phyloP scores from a whole-genome alignment of 768 basidiomycete species.

The Boletus vermiculosoides region DNA sequence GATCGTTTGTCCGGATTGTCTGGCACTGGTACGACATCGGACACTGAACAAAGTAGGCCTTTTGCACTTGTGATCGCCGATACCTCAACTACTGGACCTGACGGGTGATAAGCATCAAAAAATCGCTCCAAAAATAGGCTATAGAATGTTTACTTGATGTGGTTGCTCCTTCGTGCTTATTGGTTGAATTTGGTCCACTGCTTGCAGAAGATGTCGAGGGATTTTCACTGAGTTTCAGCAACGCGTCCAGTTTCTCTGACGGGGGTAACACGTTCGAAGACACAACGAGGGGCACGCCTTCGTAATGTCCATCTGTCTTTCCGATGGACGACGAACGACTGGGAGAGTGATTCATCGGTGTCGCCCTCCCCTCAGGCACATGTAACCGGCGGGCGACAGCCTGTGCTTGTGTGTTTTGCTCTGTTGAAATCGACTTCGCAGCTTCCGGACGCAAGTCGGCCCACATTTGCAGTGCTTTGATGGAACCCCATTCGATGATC shows the following conservation, averaged over 20 bases:
- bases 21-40: slow-evolving; percentile 5
- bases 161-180: slow-evolving; percentile 25
- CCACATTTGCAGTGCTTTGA: slow-evolving; percentile 93
- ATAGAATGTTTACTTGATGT: slow-evolving; percentile 23
- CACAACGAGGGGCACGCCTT: slow-evolving; percentile 16
- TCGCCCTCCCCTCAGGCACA: slow-evolving; percentile 46
- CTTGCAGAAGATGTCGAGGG: slow-evolving; percentile 16
- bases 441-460: slow-evolving; percentile 72
- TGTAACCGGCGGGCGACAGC: slow-evolving; percentile 47
- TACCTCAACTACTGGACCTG: slow-evolving; percentile 27
- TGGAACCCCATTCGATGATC: slow-evolving; percentile 99
- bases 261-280: slow-evolving; percentile 17
- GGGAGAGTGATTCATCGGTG: slow-evolving; percentile 34
- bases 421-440: slow-evolving; percentile 44
- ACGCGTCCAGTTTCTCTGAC: slow-evolving; percentile 26
- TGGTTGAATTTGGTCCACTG: background rate
- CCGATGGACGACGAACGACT: slow-evolving; percentile 41
- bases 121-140: background rate
- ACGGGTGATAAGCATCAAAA: slow-evolving; percentile 9
- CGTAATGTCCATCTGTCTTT: slow-evolving; percentile 20
- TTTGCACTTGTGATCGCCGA: slow-evolving; percentile 19
- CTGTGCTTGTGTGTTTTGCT: slow-evolving; percentile 48
- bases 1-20: slow-evolving; percentile 11
- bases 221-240: slow-evolving; percentile 24
- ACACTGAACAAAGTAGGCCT: background rate